Conservation (phyloP, 2,329 filamentous ascomycete species). For the Endoconidiophora polonica region DNA sequence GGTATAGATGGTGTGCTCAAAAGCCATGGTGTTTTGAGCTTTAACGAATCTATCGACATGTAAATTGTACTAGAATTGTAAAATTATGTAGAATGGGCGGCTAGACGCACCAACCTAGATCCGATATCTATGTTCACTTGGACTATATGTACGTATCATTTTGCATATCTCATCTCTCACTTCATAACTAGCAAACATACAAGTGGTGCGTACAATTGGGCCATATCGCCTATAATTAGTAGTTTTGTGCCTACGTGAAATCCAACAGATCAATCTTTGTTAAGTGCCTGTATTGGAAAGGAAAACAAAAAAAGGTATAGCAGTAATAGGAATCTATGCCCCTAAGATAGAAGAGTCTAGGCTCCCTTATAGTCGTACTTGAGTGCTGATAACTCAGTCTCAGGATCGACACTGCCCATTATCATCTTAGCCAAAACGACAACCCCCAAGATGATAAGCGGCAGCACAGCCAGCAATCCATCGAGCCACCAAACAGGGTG, state of each 20-base stretch:
- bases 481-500: conserved; percentile 21
- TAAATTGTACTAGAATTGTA: conserved; percentile 19
- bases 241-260: neutral
- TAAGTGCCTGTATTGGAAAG: too few relatives aligned
- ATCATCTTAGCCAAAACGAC: conserved; percentile 45
- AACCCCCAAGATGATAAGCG: conserved; percentile 41
- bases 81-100: neutral
- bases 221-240: neutral
- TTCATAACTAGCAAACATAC: too few relatives aligned
- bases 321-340: too few relatives aligned
- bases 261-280: neutral
- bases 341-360: conserved; percentile 18
- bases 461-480: conserved; percentile 33
- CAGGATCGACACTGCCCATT: conserved; percentile 53
- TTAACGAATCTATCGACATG: conserved; percentile 80
- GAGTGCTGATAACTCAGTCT: conserved; percentile 42
- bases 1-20: conserved; percentile 79
- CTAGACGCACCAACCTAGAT: too few relatives aligned
- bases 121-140: too few relatives aligned
- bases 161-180: too few relatives aligned
- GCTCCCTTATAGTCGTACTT: conserved; percentile 54
- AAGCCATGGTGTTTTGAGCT: conserved; percentile 72
- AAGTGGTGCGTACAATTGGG: too few relatives aligned
- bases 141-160: too few relatives aligned
- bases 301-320: neutral